Conservation (phyloP, 1,284 basidiomycete species). For the Microbotryum violaceum region DNA sequence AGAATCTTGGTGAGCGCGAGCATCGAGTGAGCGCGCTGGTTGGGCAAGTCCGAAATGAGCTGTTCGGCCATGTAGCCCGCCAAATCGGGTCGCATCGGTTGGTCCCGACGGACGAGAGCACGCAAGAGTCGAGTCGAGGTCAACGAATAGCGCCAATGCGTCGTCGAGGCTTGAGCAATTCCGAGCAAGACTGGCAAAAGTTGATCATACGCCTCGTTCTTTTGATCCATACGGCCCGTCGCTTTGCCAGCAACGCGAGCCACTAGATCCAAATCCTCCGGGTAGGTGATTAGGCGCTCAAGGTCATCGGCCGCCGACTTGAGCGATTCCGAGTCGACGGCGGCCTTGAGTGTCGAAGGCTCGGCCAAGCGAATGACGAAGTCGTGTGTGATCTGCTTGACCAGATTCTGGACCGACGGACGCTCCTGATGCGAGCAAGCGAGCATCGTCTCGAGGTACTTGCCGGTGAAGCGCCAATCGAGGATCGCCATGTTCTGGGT, state of each 20-base stretch:
- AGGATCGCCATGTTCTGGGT: constrained; percentile 44
- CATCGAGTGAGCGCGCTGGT: constrained; percentile 57
- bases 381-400: constrained; percentile 64
- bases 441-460: constrained; percentile 44
- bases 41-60: constrained; percentile 63
- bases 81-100: constrained; percentile 55
- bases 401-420: constrained; percentile 80
- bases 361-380: constrained; percentile 40
- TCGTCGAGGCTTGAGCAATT: constrained; percentile 57
- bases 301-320: constrained; percentile 37
- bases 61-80: constrained; percentile 45
- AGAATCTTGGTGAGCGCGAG: constrained; percentile 67
- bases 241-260: constrained; percentile 38
- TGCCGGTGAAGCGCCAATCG: constrained; percentile 62
- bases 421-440: constrained; percentile 27
- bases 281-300: constrained; percentile 19
- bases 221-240: constrained; percentile 35
- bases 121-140: constrained; percentile 66
- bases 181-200: constrained; percentile 55
- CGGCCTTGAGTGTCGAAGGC: constrained; percentile 33
- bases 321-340: constrained; percentile 22
- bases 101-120: constrained; percentile 67
- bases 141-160: constrained; percentile 88
- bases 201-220: constrained; percentile 42
- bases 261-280: constrained; percentile 35